A percentile compares a stretch with the other conserved stretches of the same genome.
phyloP scores from a whole-genome alignment of 768 basidiomycete species.

The Chalciporus pseudorubinellus region DNA sequence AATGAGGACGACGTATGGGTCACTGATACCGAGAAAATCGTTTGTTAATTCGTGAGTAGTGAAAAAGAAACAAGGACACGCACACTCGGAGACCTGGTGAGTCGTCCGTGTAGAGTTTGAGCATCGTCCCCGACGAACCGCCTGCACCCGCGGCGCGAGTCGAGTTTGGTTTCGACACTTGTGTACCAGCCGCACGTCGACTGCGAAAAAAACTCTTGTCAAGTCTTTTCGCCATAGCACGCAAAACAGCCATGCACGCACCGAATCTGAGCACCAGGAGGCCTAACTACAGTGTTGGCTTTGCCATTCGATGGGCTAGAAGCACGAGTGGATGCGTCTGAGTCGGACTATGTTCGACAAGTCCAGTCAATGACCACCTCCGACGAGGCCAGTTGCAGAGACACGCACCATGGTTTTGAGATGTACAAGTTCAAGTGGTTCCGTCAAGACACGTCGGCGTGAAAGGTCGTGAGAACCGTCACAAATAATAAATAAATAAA shows the following conservation, averaged over 20 bases:
- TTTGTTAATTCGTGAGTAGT: constrained; percentile 4
- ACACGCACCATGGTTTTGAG: constrained; percentile 34
- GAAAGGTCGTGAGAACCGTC: constrained; percentile 24
- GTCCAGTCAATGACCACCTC: background rate
- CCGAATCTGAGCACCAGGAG: constrained; percentile 82
- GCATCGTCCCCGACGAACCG: constrained; percentile 97
- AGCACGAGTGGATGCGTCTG: constrained; percentile 55
- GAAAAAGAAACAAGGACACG: constrained; percentile 35
- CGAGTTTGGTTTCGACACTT: constrained; percentile 77
- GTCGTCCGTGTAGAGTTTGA: constrained; percentile 98
- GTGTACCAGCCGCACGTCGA: constrained; percentile 67
- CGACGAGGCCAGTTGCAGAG: background rate
- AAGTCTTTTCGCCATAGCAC: background rate
- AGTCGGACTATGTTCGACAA: constrained; percentile 69
- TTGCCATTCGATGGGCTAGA: constrained; percentile 41
- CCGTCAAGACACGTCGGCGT: constrained; percentile 16
- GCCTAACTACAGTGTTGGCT: constrained; percentile 58
- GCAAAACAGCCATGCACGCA: constrained; percentile 27
- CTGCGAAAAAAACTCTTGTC: constrained; percentile 34
- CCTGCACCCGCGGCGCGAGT: constrained; percentile 91
- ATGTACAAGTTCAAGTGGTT: constrained; percentile 9
- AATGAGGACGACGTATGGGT: constrained; percentile 95
- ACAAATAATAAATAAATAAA: too few species aligned
- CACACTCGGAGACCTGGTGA: constrained; percentile 97
- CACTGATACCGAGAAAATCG: constrained; percentile 48